phyloP scores from a whole-genome alignment of 306 rosid genomes.

The Acacia acuminata region DNA sequence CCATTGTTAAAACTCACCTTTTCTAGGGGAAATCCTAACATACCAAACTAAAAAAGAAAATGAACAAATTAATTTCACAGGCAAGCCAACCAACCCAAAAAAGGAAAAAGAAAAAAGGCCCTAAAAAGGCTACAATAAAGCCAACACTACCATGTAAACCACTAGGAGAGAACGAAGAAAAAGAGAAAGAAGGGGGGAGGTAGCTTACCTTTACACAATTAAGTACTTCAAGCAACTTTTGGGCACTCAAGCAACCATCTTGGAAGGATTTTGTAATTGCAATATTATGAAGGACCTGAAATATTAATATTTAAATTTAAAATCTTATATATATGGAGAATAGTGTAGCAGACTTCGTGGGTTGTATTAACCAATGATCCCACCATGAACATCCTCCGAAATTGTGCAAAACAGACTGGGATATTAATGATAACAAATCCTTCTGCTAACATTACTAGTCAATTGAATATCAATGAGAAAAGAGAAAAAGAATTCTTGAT shows the following conservation, averaged over 20 bases:
- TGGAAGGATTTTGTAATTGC: slow-evolving; percentile 80
- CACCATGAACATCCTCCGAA: background rate
- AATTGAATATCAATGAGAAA: background rate
- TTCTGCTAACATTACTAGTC: background rate
- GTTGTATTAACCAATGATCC: slow-evolving; percentile 8
- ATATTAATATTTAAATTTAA: slow-evolving; percentile 31
- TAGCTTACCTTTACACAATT: slow-evolving; percentile 70
- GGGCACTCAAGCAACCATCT: slow-evolving; percentile 85
- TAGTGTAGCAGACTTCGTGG: background rate
- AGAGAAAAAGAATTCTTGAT: slow-evolving; percentile 4
- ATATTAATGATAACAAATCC: background rate
- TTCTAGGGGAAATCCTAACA: background rate
- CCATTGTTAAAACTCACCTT: background rate
- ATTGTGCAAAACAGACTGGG: slow-evolving; percentile 6
- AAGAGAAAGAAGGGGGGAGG: background rate
- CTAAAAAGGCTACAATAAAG: slow-evolving; percentile 5
- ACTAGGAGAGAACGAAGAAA: background rate
- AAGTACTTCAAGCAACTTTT: slow-evolving; percentile 76
- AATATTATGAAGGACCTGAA: slow-evolving; percentile 86
- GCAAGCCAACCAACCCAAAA: slow-evolving; percentile 2
- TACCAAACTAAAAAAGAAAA: background rate
- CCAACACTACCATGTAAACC: background rate
- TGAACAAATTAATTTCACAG: slow-evolving; percentile 3
- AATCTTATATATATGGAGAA: slow-evolving; percentile 1
- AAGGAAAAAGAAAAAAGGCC: background rate